phyloP scores from a whole-genome alignment of 768 basidiomycete species.

The Mycena chlorophos region DNA sequence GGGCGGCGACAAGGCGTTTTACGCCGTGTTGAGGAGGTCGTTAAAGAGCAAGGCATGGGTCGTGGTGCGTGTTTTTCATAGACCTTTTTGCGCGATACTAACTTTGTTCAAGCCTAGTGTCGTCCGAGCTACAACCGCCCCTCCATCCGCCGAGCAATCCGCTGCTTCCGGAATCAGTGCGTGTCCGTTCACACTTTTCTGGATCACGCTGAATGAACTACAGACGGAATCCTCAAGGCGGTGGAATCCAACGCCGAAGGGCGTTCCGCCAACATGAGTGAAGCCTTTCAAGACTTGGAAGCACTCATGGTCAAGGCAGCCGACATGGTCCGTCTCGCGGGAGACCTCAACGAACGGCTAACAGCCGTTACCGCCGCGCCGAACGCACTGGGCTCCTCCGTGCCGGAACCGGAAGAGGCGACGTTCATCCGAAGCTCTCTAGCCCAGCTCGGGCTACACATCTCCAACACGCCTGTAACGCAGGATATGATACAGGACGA shows the following conservation, averaged over 20 bases:
- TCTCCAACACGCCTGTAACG: constrained; percentile 79
- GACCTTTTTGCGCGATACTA: constrained; percentile 1
- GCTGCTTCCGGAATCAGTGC: constrained; percentile 50
- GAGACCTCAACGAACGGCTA: constrained; percentile 82
- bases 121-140: constrained; percentile 11
- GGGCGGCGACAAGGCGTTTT: constrained; percentile 85
- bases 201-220: constrained; percentile 1
- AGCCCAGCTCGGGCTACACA: constrained; percentile 83
- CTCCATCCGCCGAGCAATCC: constrained; percentile 8
- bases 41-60: constrained; percentile 78
- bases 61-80: constrained; percentile 33
- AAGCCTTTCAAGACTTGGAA: constrained; percentile 85
- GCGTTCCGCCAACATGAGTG: constrained; percentile 63
- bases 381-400: constrained; percentile 14
- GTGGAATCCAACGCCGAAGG: constrained; percentile 69
- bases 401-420: constrained; percentile 73
- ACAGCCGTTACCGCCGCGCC: constrained; percentile 39
- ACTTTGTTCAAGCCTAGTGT: constrained; percentile 19
- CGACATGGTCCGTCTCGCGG: constrained; percentile 90
- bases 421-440: constrained; percentile 88
- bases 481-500: constrained; percentile 87
- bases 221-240: constrained; percentile 80
- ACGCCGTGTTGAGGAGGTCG: constrained; percentile 70
- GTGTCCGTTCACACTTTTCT: constrained; percentile 21
- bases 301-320: constrained; percentile 87